Evolutionary conservation across 495 filamentous ascomycete genomes (phyloP), one percentile per base, ranked within the genome.

Genomic region (Podospora bellae-mahoneyi): DNA sequence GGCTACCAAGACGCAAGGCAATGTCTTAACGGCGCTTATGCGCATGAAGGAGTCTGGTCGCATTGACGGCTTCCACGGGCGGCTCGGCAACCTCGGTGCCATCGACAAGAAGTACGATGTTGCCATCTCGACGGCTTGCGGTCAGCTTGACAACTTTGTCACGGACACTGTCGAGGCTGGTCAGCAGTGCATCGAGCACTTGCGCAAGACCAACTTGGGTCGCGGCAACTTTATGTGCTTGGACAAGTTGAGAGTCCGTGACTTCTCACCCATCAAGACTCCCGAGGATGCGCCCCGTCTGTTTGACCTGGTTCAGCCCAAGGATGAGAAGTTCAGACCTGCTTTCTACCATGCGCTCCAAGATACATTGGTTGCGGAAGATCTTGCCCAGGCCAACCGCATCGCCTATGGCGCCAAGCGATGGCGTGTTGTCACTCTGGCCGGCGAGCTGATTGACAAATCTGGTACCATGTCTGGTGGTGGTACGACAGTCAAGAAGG

Each of bases 381-480:
- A 97, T 73, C 84, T 98, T 23, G 88, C 90, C 56, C 94, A 98
- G 76, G 95, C 95, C 2, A 97, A 98, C 75, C 88, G 94, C 26
- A 97, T 99, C 68, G 96, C 95, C 26, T 98, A 97, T 72, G 95
- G 95, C 60, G 91, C 90, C 55, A 90, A 86, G 75, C 84, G 96
- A 71, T 98, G 95, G 94, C 87, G 95, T 72, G 96, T 99, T 2
- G 95, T 99, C 27, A 98, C 96, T 0, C 86, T 97, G 30, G 91
- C 94, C 72, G 95, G 95, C 20, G 93, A 97, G 74, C 85, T 99
- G 60, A 97, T 99, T 67, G 95, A 99, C 78, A 94, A 92, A 71
- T 96, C 93, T 2, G 95, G 95, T 81, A 98, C 95, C 9, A 97
- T 99, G 96, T 96, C 91, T 69, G 95, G 95, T 81, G 95, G 95